Base-by-base conservation (phyloP, 192 early-diverging fungal species). In the Backusella luteola region DNA sequence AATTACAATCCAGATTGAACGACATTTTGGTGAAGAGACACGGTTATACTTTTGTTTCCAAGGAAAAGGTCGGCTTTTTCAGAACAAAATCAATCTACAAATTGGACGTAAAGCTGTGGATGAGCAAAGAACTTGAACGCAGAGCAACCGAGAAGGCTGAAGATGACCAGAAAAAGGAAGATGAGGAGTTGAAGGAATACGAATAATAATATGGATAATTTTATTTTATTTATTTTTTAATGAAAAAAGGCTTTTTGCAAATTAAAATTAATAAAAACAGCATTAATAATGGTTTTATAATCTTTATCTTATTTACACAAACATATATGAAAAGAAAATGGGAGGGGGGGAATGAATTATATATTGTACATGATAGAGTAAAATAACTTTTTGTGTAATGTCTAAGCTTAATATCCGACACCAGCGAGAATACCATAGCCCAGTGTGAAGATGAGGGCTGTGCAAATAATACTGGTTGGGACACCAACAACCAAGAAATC, bases 401-500 rank as follows among this genome's bases (percentile, higher is more conserved):
- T 12, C 32, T 32, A 32, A 32, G 2, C 34, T 75, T 77, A 81
- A 73, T 77, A 81, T 26, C 80, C 76, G 21, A 81, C 63, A 26
- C 69, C 76, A 26, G 73, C 26, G 88, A 92, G 90, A 71, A 90
- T 83, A 72, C 87, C 85, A 67, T 88, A 94, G 7, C 91, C 93
- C 23, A 92, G 74, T 7, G 85, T 84, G 69, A 93, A 75, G 32
- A 93, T 79, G 5, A 85, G 78, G 32, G 79, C 67, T 75, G 91
- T 91, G 8, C 87, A 87, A 32, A 91, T 67, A 4, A 91, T 73
- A 59, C 86, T 88, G 15, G 83, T 73, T 42, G 88, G 87, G 15
- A 92, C 69, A 44, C 93, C 93, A 23, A 85, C 85, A 69, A 84
- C 81, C 17, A 93, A 42, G 63, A 94, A 94, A 76, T 94, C 93